phyloP scores from a whole-genome alignment of 495 filamentous ascomycete species.

The Pseudomonodictys pantanalensis region DNA sequence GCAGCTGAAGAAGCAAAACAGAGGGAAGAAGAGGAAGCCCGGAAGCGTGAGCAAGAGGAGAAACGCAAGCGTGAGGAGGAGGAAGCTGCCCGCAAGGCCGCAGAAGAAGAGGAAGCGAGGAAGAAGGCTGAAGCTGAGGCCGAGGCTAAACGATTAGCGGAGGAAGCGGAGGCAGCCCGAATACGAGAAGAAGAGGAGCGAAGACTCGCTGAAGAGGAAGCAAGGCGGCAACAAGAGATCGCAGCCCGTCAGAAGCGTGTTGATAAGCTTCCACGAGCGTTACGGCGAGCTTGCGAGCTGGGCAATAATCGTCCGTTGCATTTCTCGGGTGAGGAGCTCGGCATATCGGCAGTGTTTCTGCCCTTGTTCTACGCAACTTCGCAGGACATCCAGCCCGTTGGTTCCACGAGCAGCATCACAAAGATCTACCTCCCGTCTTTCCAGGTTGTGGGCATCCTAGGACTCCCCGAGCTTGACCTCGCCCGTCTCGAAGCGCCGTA shows the following conservation, averaged over 20 bases:
- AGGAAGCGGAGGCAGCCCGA: constrained; percentile 32
- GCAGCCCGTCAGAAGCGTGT: constrained; percentile 29
- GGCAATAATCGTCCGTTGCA: constrained; percentile 32
- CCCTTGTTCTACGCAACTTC: constrained; percentile 30
- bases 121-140: constrained; percentile 30
- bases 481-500: constrained; percentile 19
- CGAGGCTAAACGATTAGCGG: constrained; percentile 21
- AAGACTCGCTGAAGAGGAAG: constrained; percentile 29
- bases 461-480: constrained; percentile 35
- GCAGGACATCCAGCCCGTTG: constrained; percentile 21
- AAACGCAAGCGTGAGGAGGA: too few species aligned
- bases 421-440: constrained; percentile 37
- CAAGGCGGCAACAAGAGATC: constrained; percentile 21
- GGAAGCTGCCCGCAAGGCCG: constrained; percentile 23
- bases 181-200: constrained; percentile 25
- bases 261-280: constrained; percentile 27
- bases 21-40: constrained; percentile 18
- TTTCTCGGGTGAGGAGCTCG: constrained; percentile 31
- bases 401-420: background rate
- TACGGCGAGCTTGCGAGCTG: constrained; percentile 25
- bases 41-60: constrained; percentile 27
- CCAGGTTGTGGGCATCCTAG: constrained; percentile 39
- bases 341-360: constrained; percentile 33
- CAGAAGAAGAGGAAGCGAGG: constrained; percentile 29
- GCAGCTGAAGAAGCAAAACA: constrained; percentile 9